These are phyloP conservation scores for Teratosphaeria epicoccoides DNA, from an alignment of 2,329 filamentous ascomycete species.

Conservation along the genomic window DNA sequence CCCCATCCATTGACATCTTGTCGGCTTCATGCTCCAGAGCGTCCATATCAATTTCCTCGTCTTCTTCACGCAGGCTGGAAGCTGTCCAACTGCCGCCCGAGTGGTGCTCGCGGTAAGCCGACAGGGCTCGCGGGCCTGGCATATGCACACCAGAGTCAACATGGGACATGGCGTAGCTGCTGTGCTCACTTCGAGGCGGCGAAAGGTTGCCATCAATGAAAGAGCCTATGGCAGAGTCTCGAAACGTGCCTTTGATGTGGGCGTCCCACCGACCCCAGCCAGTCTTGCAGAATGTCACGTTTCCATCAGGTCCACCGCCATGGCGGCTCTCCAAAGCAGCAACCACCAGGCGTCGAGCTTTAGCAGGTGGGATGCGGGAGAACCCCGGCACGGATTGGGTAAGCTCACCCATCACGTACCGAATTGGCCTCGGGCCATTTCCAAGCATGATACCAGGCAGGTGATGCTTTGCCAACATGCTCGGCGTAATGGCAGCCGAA, in stretches of 20 bases:
- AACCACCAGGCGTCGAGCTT: conserved; percentile 86
- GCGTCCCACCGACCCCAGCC: conserved; percentile 97
- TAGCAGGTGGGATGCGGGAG: conserved; percentile 74
- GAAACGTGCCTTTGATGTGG: conserved; percentile 49
- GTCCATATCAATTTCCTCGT: conserved; percentile 48
- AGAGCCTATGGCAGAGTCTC: conserved; percentile 28
- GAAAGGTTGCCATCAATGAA: conserved; percentile 31
- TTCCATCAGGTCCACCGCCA: conserved; percentile 50
- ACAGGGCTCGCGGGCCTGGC: conserved; percentile 15
- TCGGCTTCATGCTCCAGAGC: conserved; percentile 81
- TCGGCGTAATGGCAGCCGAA: conserved; percentile 70
- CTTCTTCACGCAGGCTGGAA: conserved; percentile 55
- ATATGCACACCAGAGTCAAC: conserved; percentile 24
- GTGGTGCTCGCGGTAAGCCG: conserved; percentile 18
- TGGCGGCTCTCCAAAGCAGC: conserved; percentile 73
- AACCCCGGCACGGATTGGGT: conserved; percentile 91
- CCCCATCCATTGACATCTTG: conserved; percentile 79
- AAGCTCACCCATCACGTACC: conserved; percentile 88
- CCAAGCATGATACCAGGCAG: conserved; percentile 81
- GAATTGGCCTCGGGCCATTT: conserved; percentile 85
- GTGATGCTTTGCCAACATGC: conserved; percentile 78
- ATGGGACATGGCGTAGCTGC: conserved; percentile 26
- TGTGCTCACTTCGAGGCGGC: conserved; percentile 41
- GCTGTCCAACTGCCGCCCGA: conserved; percentile 54
- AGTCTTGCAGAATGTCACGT: conserved; percentile 85